Conservation (phyloP, 163 green algal genomes). For the Trebouxiophyceae sp. region DNA sequence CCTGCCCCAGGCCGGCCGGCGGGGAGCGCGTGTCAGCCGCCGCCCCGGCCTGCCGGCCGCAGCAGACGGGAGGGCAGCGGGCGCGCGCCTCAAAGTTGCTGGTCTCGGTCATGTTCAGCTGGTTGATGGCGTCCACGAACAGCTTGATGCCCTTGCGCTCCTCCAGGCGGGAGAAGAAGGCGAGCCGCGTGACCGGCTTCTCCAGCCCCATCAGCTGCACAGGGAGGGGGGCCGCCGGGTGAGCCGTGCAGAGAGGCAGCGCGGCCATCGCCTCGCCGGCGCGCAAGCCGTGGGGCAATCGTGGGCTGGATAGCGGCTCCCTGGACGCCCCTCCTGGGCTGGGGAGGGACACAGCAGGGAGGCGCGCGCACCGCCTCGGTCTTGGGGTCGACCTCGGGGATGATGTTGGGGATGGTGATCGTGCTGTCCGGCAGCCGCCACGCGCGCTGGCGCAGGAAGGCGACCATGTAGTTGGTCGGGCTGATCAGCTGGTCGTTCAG, state of each 20-base stretch:
- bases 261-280: too few relatives aligned
- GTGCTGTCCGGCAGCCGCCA: conserved; percentile 9
- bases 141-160: conserved; percentile 27
- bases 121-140: conserved; percentile 10
- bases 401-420: conserved; percentile 11
- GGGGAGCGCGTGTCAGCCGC: too few relatives aligned
- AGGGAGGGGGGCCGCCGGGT: too few relatives aligned
- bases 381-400: conserved; percentile 10
- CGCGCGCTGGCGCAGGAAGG: conserved; percentile 16
- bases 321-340: too few relatives aligned
- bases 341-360: not conserved
- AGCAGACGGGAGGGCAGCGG: not conserved
- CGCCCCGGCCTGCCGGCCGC: too few relatives aligned
- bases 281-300: too few relatives aligned
- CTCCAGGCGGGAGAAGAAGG: conserved; percentile 20
- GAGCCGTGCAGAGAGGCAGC: too few relatives aligned
- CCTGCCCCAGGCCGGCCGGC: not conserved
- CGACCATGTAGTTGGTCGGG: conserved; percentile 16
- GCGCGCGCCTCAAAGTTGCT: conserved; percentile 8
- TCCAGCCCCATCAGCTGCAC: conserved; percentile 14
- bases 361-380: not conserved
- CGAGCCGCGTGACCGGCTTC: conserved; percentile 14
- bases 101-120: conserved; percentile 3
- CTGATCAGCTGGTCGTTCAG: conserved; percentile 11
- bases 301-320: too few relatives aligned